phyloP scores from a whole-genome alignment of 2,329 filamentous ascomycete species.

The Aspergillus versicolor region DNA sequence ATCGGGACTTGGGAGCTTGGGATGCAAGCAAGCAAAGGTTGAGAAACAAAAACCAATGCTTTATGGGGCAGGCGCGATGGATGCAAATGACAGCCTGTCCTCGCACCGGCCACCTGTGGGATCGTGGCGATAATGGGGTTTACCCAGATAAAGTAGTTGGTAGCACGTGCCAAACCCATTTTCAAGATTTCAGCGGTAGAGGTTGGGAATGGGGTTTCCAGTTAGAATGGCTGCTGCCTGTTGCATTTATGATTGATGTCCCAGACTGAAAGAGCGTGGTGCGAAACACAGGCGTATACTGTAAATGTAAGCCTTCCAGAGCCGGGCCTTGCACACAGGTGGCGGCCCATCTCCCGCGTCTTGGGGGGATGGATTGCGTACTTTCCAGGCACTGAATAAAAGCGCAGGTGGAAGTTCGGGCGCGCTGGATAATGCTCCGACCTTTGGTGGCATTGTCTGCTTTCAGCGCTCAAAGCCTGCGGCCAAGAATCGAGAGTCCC shows the following conservation, averaged over 20 bases:
- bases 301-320: background rate
- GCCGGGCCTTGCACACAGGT: background rate
- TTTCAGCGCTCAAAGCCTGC: background rate
- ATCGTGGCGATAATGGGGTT: background rate
- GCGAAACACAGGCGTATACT: background rate
- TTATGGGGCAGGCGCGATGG: background rate
- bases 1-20: background rate
- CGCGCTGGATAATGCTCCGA: background rate
- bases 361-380: too few relatives aligned
- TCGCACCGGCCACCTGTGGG: background rate
- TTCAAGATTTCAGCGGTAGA: background rate
- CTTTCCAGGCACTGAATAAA: background rate
- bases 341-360: background rate
- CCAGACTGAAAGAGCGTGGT: background rate
- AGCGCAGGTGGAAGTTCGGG: background rate
- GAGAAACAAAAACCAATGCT: background rate
- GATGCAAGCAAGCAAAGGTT: background rate
- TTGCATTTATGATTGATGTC: background rate
- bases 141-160: background rate
- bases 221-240: background rate
- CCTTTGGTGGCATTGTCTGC: background rate
- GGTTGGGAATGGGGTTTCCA: background rate
- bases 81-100: background rate
- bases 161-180: background rate
- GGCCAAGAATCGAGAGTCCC: background rate